phyloP scores from a whole-genome alignment of 2,329 filamentous ascomycete species.

The Colletotrichum musicola region DNA sequence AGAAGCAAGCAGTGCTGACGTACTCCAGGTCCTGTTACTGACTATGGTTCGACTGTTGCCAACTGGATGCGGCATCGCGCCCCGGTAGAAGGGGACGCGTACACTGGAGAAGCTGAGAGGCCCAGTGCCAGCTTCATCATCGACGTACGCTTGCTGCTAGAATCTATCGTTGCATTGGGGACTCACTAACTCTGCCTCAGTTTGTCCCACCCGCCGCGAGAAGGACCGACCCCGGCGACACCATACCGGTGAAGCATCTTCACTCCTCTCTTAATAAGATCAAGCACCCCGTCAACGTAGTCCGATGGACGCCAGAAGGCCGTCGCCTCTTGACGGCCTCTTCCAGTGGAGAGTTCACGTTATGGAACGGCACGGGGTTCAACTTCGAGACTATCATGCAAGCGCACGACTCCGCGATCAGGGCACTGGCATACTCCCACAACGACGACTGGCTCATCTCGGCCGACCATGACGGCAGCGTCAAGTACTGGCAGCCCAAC shows the following conservation, averaged over 20 bases:
- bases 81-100: conserved; percentile 51
- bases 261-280: conserved; percentile 99
- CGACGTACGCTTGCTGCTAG: conserved; percentile 70
- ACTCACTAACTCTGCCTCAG: conserved; percentile 58
- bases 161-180: neutral
- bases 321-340: conserved; percentile 91
- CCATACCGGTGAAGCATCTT: conserved; percentile 92
- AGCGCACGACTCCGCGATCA: conserved; percentile 90
- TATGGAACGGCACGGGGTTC: conserved; percentile 99
- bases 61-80: conserved; percentile 90
- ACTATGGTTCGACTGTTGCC: conserved; percentile 90
- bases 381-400: conserved; percentile 99
- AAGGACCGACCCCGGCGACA: conserved; percentile 81
- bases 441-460: conserved; percentile 98
- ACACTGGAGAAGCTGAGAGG: conserved; percentile 81
- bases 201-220: conserved; percentile 89
- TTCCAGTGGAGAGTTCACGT: conserved; percentile 95
- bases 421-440: conserved; percentile 88
- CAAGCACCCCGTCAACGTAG: conserved; percentile 96
- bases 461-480: conserved; percentile 91
- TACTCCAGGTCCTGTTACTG: conserved; percentile 82
- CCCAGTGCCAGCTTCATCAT: conserved; percentile 91
- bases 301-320: conserved; percentile 97
- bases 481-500: conserved; percentile 99
- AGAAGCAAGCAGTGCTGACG: conserved; percentile 23